Percentiles rank a stretch among this genome's conserved stretches.
phyloP scores from a whole-genome alignment of 2,329 filamentous ascomycete species.

The Exophiala dermatitidis region DNA sequence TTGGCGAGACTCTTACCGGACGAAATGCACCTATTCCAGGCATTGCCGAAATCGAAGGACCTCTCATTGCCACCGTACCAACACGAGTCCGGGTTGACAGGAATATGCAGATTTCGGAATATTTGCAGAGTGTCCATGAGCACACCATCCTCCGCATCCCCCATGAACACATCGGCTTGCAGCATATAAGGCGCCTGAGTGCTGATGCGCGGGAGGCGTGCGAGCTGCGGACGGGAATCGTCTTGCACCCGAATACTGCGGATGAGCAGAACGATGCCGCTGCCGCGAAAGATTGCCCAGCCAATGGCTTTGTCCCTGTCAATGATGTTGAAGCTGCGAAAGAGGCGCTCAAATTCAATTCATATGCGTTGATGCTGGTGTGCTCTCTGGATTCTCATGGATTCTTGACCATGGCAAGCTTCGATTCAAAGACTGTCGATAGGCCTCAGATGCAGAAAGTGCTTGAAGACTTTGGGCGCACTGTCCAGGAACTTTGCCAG shows the following conservation, averaged over 20 bases:
- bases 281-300: slow-evolving; percentile 26
- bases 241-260: slow-evolving; percentile 7
- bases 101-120: slow-evolving; percentile 39
- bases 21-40: slow-evolving; percentile 32
- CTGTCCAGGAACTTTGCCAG: slow-evolving; percentile 45
- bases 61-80: slow-evolving; percentile 38
- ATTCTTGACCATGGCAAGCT: slow-evolving; percentile 56
- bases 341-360: slow-evolving; percentile 39
- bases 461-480: slow-evolving; percentile 46
- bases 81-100: slow-evolving; percentile 37
- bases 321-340: slow-evolving; percentile 23
- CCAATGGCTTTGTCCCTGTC: slow-evolving; percentile 41
- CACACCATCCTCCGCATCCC: slow-evolving; percentile 53
- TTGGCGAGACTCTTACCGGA: slow-evolving; percentile 38
- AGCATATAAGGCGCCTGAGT: slow-evolving; percentile 45
- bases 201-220: slow-evolving; percentile 40
- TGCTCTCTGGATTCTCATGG: slow-evolving; percentile 53
- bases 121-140: slow-evolving; percentile 51
- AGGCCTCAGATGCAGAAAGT: slow-evolving; percentile 48
- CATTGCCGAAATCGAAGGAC: slow-evolving; percentile 37
- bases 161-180: slow-evolving; percentile 56
- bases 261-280: background rate
- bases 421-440: slow-evolving; percentile 55
- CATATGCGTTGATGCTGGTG: slow-evolving; percentile 59
- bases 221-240: slow-evolving; percentile 37